A percentile compares a stretch with the other conserved stretches of the same genome.
phyloP scores from a whole-genome alignment of 83 land plant species.

The Picea abies region DNA sequence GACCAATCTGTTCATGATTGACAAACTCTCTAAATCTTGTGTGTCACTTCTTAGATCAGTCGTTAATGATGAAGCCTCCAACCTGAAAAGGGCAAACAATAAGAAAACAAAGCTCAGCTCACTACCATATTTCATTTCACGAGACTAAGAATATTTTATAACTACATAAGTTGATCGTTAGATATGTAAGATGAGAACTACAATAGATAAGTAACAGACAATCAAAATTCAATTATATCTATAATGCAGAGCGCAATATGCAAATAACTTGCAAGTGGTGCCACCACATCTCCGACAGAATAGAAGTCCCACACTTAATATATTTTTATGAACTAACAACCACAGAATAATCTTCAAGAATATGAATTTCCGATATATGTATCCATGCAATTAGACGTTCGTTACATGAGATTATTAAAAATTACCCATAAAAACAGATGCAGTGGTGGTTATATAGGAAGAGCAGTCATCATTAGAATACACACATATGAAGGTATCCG shows the following conservation, averaged over 20 bases:
- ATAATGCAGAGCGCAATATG: too few relatives aligned
- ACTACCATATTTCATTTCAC: not conserved
- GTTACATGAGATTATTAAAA: not conserved
- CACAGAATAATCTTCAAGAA: not conserved
- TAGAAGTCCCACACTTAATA: too few relatives aligned
- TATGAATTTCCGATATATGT: not conserved
- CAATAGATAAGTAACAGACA: not conserved
- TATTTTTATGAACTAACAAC: too few relatives aligned
- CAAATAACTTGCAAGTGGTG: too few relatives aligned
- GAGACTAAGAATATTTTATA: not conserved
- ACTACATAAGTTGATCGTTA: not conserved
- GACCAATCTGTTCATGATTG: conserved; percentile 66
- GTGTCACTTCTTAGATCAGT: conserved; percentile 56
- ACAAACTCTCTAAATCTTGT: conserved; percentile 64
- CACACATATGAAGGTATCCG: too few relatives aligned
- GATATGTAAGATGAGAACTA: not conserved
- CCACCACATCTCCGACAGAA: too few relatives aligned
- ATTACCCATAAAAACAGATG: not conserved
- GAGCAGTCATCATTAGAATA: not conserved
- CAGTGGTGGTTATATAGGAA: not conserved
- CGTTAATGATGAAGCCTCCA: conserved; percentile 47
- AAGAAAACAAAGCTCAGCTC: not conserved
- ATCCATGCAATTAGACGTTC: not conserved
- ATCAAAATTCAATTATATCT: too few relatives aligned
- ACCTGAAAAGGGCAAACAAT: conserved; percentile 29